These are phyloP conservation scores for Penicillium coffeae DNA, from an alignment of 495 filamentous ascomycete species.

Conservation along the genomic window DNA sequence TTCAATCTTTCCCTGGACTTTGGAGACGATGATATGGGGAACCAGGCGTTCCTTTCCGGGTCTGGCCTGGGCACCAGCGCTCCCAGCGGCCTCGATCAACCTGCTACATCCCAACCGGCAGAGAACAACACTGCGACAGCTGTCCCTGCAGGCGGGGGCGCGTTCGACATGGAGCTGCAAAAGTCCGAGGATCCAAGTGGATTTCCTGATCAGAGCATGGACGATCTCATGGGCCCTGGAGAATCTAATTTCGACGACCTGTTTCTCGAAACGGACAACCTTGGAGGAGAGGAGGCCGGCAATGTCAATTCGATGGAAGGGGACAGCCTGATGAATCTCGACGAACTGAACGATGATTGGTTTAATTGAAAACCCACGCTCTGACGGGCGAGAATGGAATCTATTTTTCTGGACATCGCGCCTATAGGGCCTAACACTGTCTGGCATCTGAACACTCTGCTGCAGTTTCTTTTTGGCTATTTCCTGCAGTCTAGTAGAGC, in stretches of 20 bases:
- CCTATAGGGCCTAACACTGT: too few species aligned
- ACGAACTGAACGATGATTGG: slow-evolving; percentile 45
- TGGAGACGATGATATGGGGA: slow-evolving; percentile 40
- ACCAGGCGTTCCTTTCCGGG: slow-evolving; percentile 42
- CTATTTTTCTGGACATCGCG: not conserved
- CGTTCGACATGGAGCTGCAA: slow-evolving; percentile 41
- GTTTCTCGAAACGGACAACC: slow-evolving; percentile 44
- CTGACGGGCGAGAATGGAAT: not conserved
- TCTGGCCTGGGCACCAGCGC: slow-evolving; percentile 28
- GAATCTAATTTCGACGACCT: slow-evolving; percentile 50
- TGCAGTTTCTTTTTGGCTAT: too few species aligned
- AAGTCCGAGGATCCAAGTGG: slow-evolving; percentile 19
- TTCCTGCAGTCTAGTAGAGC: too few species aligned
- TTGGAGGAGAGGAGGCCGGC: slow-evolving; percentile 28
- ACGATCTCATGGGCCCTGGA: slow-evolving; percentile 43
- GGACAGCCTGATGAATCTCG: slow-evolving; percentile 40
- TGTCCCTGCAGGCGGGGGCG: slow-evolving; percentile 36
- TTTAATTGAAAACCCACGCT: slow-evolving; percentile 25
- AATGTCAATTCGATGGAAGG: slow-evolving; percentile 40
- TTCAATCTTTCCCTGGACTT: slow-evolving; percentile 48
- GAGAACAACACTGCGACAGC: slow-evolving; percentile 25
- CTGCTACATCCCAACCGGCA: slow-evolving; percentile 21
- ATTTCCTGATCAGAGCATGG: slow-evolving; percentile 19
- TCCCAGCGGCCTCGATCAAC: slow-evolving; percentile 15
- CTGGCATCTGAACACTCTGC: too few species aligned